Conservation (phyloP, 805 yeast species). For the Metschnikowia anglica region DNA sequence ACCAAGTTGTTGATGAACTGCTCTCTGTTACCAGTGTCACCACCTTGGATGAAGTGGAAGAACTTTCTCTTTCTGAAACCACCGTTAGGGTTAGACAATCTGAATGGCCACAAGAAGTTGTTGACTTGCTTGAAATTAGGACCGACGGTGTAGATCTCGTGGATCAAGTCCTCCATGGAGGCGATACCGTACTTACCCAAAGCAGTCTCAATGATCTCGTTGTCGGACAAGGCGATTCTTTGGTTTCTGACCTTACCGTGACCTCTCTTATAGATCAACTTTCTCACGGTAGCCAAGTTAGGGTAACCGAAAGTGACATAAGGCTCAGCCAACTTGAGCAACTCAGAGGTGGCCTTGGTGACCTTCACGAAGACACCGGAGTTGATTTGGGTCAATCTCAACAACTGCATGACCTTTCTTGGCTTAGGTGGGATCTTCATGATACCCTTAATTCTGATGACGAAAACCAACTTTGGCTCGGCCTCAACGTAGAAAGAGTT, state of each 20-base stretch:
- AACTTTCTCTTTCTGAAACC: conserved; percentile 98
- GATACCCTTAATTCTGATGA: conserved; percentile 99
- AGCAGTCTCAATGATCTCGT: conserved; percentile 81
- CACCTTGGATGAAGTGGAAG: conserved; percentile 97
- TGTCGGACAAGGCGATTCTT: conserved; percentile 87
- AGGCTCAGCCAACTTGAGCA: conserved; percentile 92
- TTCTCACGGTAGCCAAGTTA: conserved; percentile 85
- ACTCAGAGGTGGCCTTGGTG: conserved; percentile 93
- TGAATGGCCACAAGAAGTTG: conserved; percentile 99
- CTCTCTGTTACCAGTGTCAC: conserved; percentile 98
- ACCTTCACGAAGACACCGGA: conserved; percentile 93
- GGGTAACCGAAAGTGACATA: conserved; percentile 98
- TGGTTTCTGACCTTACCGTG: conserved; percentile 96
- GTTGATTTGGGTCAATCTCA: conserved; percentile 91
- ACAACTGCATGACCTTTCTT: conserved; percentile 95
- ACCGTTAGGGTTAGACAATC: conserved; percentile 94
- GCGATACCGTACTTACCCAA: conserved; percentile 91
- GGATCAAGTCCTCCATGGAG: conserved; percentile 91
- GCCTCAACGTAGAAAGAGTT: conserved; percentile 95
- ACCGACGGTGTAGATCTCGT: conserved; percentile 94
- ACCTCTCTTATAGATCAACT: conserved; percentile 96
- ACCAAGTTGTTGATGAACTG: conserved; percentile 91
- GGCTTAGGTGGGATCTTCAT: conserved; percentile 98
- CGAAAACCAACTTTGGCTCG: conserved; percentile 91
- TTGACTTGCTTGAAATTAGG: conserved; percentile 98